Percentiles rank a stretch among this genome's conserved stretches.
These are phyloP conservation scores for Lepidium aucheri DNA, from an alignment of 345 rosid genomes.

Conservation along the genomic window DNA sequence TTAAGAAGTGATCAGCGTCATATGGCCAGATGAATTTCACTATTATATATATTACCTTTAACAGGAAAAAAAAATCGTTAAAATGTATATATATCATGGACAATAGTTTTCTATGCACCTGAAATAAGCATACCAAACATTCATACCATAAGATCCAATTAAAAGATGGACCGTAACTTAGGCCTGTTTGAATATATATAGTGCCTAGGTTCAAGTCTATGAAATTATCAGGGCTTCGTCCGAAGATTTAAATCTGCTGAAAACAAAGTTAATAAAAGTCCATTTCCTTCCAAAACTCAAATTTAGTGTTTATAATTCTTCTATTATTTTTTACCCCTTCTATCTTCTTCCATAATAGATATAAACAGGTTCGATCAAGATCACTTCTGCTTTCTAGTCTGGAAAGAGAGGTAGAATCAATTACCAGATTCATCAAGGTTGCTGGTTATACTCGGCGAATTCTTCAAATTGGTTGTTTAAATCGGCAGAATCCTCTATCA, in stretches of 20 bases:
- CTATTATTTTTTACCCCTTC: no score
- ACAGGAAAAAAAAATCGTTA: no score
- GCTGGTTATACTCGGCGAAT: no score
- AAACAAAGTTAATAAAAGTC: background rate
- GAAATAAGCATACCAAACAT: background rate
- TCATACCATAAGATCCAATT: background rate
- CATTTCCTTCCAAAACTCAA: background rate
- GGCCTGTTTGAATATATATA: conserved; percentile 1
- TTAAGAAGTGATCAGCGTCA: background rate
- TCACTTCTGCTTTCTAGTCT: no score
- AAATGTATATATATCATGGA: background rate
- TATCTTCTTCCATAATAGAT: no score
- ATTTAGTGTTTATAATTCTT: no score
- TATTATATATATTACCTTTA: background rate
- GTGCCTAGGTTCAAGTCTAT: background rate
- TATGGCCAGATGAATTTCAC: background rate
- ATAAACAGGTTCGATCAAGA: no score
- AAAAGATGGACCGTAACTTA: conserved; percentile 5
- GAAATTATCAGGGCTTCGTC: background rate
- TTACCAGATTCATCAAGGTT: no score
- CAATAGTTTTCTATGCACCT: background rate
- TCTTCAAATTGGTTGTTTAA: no score
- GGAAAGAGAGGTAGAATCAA: no score
- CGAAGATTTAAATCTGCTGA: background rate
- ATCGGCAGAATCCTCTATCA: no score